These are phyloP conservation scores for Fusarium ambrosium DNA, from an alignment of 2,329 filamentous ascomycete genomes.

Conservation along the genomic window DNA sequence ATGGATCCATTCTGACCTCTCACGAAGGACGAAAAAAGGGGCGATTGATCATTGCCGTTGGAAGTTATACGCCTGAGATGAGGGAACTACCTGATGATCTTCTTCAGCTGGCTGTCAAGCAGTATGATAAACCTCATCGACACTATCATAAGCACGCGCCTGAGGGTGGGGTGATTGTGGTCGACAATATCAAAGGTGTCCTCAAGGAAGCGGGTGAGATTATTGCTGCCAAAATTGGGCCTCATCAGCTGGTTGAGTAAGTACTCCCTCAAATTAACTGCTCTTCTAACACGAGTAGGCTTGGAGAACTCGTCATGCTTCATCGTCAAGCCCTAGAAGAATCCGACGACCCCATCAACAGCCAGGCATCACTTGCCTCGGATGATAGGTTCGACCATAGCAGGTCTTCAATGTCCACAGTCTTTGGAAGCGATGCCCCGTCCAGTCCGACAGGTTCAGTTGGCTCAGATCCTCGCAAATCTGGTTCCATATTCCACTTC, in stretches of 20 bases:
- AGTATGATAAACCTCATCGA: constrained; percentile 59
- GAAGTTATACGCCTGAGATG: constrained; percentile 80
- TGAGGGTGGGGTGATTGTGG: constrained; percentile 76
- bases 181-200: constrained; percentile 83
- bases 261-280: constrained; percentile 42
- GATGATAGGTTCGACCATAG: constrained; percentile 54
- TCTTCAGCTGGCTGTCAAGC: constrained; percentile 71
- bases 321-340: constrained; percentile 60
- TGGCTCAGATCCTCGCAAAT: constrained; percentile 49
- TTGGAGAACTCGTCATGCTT: constrained; percentile 83
- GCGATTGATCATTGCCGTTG: constrained; percentile 79
- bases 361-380: constrained; percentile 47
- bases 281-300: constrained; percentile 54
- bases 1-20: constrained; percentile 77
- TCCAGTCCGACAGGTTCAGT: constrained; percentile 52
- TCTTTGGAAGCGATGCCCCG: constrained; percentile 50
- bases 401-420: constrained; percentile 56
- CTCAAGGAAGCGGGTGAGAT: constrained; percentile 89
- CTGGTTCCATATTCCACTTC: constrained; percentile 51
- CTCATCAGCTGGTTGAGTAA: constrained; percentile 84
- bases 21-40: constrained; percentile 78
- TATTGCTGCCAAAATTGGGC: constrained; percentile 79
- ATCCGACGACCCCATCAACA: constrained; percentile 52
- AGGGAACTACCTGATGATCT: constrained; percentile 85
- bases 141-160: constrained; percentile 77